Percentiles rank a stretch among this genome's conserved stretches.
These are phyloP conservation scores for Ramularia endophylla DNA, from an alignment of 2,329 filamentous ascomycete genomes.

Conservation along the genomic window DNA sequence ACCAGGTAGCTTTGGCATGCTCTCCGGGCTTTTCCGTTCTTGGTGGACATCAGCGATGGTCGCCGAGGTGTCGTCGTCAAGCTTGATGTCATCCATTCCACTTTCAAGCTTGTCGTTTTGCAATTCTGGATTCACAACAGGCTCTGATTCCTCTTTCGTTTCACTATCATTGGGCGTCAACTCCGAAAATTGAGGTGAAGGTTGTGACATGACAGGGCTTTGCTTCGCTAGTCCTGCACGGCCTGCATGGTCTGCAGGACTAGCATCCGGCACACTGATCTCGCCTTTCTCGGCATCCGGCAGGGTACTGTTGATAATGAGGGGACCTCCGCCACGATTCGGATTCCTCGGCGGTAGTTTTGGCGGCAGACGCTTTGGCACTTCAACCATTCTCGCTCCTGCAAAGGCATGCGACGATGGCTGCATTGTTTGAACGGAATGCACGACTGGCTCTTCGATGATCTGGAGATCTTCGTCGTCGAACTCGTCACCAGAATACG, in stretches of 20 bases:
- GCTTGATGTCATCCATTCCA: constrained; percentile 13
- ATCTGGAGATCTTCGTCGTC: constrained; percentile 48
- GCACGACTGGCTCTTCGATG: constrained; percentile 40
- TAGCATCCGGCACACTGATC: no score
- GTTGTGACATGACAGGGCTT: no score
- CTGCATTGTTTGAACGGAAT: constrained; percentile 64
- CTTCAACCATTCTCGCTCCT: constrained; percentile 61
- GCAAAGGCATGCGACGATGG: constrained; percentile 28
- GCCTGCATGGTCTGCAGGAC: no score
- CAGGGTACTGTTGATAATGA: constrained; percentile 30
- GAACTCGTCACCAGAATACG: constrained; percentile 38
- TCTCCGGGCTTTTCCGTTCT: constrained; percentile 9
- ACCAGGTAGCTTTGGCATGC: constrained; percentile 25
- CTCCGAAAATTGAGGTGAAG: no score
- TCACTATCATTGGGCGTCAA: no score
- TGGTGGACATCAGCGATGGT: background rate
- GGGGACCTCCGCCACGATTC: constrained; percentile 20
- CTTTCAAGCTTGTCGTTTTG: no score
- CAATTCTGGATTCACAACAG: no score
- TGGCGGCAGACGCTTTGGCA: constrained; percentile 73
- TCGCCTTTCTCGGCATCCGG: constrained; percentile 3
- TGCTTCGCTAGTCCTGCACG: no score
- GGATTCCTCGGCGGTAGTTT: constrained; percentile 73
- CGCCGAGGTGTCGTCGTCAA: constrained; percentile 9
- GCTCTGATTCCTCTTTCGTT: no score